Evolutionary conservation across 257 asterid species (phyloP).

Genomic region (Ligustrum vulgare): DNA sequence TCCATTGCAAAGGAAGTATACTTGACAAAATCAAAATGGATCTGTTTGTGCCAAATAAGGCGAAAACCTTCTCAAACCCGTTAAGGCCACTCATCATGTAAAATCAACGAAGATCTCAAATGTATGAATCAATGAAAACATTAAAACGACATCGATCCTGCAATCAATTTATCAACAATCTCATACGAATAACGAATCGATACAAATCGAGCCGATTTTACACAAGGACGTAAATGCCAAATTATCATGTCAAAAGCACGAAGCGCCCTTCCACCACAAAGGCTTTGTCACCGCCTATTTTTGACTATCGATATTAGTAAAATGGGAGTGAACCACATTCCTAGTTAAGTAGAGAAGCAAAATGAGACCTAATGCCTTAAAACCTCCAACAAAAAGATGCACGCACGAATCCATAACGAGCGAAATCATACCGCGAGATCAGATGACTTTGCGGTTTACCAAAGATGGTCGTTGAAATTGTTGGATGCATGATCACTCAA

Average conservation of each 20-base stretch:
- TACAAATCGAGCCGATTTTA: background rate
- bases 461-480: background rate
- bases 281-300: background rate
- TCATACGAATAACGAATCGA: too few species aligned
- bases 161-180: background rate
- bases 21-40: background rate
- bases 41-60: background rate
- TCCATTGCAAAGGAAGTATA: background rate
- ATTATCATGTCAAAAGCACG: background rate
- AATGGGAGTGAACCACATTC: background rate
- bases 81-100: background rate
- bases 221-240: background rate
- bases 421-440: background rate
- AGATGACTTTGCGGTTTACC: background rate
- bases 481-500: slow-evolving; percentile 27
- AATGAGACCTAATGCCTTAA: background rate
- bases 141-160: background rate
- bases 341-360: background rate
- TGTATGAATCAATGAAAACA: background rate
- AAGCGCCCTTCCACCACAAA: background rate
- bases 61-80: background rate
- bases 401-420: background rate
- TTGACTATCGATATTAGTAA: background rate
- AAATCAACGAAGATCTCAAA: background rate
- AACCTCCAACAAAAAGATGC: background rate